Base-by-base conservation (phyloP, 306 rosid species). In the Glycine latifolia region DNA sequence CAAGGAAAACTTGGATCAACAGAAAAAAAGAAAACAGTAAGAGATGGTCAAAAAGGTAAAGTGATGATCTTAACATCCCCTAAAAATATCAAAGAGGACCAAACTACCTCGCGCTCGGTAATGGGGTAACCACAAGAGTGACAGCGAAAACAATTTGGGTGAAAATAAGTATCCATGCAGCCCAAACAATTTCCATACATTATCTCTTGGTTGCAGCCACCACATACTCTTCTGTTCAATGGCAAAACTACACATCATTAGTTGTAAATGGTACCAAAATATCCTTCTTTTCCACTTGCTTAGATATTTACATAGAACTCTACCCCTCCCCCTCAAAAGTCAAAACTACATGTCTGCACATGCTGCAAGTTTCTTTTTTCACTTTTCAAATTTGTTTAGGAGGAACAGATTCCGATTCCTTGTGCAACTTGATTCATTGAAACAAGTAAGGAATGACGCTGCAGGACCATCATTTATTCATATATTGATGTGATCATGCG, bases 131-230 rank as follows among this genome's bases (percentile, higher is more conserved):
- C 75, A 71, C 99, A 96, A 55, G 94, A 88, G 77, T 85, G 90
- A 76, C 99, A 96, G 39, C 92, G 49, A 84, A 96, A 94, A 87
- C 99, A 96, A 14, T 84, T 90, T 9, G 98, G 99, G 82, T 96
- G 99, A 66, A 86, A 96, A 88, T 72, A 91, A 46, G 85, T 86
- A 67, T 89, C 94, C 93, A 91, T 90, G 89, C 94, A 96, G 26
- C 89, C 91, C 80, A 96, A 79, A 86, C 91, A 96, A 85, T 90
- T 94, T 17, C 95, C 98, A 15, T 83, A 79, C 26, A 73, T 67
- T 74, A 96, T 92, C 13, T 88, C 95, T 52, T 81, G 90, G 72
- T 94, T 89, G 92, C 99, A 96, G 81, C 92, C 91, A 5, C 89
- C 91, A 37, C 99, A 96, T 80, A 71, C 63, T 84, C 94, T 96